Conservation (phyloP, 2,329 filamentous ascomycete species). For the Phoma sp. region DNA sequence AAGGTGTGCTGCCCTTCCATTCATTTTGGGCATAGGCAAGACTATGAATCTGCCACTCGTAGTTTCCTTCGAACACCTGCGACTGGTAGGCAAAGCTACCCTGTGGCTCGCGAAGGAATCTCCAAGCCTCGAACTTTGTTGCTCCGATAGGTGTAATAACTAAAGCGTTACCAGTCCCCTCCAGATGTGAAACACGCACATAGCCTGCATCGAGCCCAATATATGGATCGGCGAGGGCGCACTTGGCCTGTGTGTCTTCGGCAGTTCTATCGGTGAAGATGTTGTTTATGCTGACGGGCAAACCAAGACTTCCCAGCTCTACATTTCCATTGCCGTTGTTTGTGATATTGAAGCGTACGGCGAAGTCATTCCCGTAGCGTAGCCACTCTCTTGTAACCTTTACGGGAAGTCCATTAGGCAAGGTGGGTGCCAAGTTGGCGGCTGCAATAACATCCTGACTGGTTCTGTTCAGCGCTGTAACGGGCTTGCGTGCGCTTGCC, state of each 20-base stretch:
- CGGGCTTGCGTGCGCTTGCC: constrained; percentile 50
- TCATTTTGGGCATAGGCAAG: constrained; percentile 64
- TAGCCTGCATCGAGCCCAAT: constrained; percentile 67
- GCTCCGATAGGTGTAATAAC: constrained; percentile 63
- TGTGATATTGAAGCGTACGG: constrained; percentile 59
- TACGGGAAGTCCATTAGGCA: constrained; percentile 50
- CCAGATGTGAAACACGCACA: constrained; percentile 61
- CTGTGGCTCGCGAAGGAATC: constrained; percentile 58
- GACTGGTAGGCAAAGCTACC: constrained; percentile 48
- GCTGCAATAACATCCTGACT: constrained; percentile 45
- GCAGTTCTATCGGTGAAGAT: constrained; percentile 64
- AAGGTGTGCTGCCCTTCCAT: constrained; percentile 60
- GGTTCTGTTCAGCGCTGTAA: constrained; percentile 36
- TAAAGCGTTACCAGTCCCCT: constrained; percentile 61
- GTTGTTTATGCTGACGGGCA: constrained; percentile 69
- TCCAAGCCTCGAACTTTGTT: constrained; percentile 63
- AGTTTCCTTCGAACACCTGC: constrained; percentile 67
- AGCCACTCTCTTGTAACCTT: constrained; percentile 63
- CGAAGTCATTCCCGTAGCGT: constrained; percentile 58
- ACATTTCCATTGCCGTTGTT: constrained; percentile 54
- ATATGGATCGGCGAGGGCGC: constrained; percentile 66
- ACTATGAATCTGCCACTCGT: constrained; percentile 66
- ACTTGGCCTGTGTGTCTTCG: constrained; percentile 58
- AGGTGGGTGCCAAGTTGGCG: constrained; percentile 53
- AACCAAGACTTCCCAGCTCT: constrained; percentile 65